These are phyloP conservation scores for Globisporangium emineosum DNA, from an alignment of 352 stramenopile genomes.

Conservation along the genomic window DNA sequence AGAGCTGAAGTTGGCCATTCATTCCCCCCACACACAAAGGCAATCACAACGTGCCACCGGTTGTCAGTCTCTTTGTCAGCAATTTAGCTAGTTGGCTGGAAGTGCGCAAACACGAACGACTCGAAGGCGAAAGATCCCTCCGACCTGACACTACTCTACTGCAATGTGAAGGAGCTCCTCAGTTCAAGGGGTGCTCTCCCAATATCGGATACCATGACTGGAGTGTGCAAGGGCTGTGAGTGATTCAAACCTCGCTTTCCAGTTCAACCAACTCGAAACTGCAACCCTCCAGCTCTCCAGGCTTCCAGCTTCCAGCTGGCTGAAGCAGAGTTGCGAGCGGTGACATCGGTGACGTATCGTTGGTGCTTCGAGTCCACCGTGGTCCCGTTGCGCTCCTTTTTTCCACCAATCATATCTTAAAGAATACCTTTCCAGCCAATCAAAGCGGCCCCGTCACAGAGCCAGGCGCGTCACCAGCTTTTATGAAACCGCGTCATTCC, in stretches of 20 bases:
- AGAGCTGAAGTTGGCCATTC: no score
- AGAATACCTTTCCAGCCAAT: conserved; percentile 1
- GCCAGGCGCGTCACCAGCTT: conserved; percentile 7
- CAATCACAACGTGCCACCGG: no score
- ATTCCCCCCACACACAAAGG: no score
- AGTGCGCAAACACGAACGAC: no score
- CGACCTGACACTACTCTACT: background rate
- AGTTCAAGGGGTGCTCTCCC: background rate
- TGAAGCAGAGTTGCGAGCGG: conserved; percentile 5
- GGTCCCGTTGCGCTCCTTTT: background rate
- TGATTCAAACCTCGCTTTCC: background rate
- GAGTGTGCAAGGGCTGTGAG: no score
- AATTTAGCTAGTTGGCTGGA: no score
- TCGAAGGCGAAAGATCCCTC: background rate
- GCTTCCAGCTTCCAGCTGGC: background rate
- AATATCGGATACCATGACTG: background rate
- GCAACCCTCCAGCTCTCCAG: background rate
- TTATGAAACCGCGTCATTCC: conserved; percentile 6
- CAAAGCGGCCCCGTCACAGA: background rate
- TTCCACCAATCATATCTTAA: background rate
- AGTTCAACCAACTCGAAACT: background rate
- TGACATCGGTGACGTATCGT: conserved; percentile 16
- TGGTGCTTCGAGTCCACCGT: conserved; percentile 8
- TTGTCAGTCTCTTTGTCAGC: no score
- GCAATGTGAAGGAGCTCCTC: background rate